phyloP scores from a whole-genome alignment of 192 early-diverging fungal genomes.

The Rhizophagus sp. region DNA sequence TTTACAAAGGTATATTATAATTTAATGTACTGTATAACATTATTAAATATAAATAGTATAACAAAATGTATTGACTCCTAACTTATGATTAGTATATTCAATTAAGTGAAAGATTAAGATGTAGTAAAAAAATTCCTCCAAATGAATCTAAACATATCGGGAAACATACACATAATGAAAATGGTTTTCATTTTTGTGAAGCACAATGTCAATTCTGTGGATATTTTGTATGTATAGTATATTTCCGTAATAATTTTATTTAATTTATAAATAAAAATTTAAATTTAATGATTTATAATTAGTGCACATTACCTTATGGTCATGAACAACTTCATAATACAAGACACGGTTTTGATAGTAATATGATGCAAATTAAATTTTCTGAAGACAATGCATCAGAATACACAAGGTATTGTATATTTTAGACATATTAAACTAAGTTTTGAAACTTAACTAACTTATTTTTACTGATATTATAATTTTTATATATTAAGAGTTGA shows the following conservation, averaged over 20 bases:
- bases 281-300: background rate
- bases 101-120: background rate
- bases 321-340: slow-evolving; percentile 3
- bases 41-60: background rate
- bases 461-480: background rate
- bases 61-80: no score
- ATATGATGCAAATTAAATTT: slow-evolving; percentile 18
- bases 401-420: slow-evolving; percentile 3
- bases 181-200: slow-evolving; percentile 22
- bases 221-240: slow-evolving; percentile 16
- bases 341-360: background rate
- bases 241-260: background rate
- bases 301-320: slow-evolving; percentile 19
- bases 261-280: no score
- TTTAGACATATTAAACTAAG: background rate
- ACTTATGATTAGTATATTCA: slow-evolving; percentile 4
- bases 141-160: slow-evolving; percentile 4
- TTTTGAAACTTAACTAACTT: background rate
- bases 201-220: slow-evolving; percentile 12
- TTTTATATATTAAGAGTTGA: slow-evolving; percentile 19
- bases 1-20: slow-evolving; percentile 8
- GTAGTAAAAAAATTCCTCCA: slow-evolving; percentile 23
- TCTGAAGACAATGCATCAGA: slow-evolving; percentile 1
- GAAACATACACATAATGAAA: slow-evolving; percentile 15
- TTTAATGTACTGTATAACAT: no score